Base-by-base conservation (phyloP, 2,329 filamentous ascomycete species). In the Hypocreales sp. region DNA sequence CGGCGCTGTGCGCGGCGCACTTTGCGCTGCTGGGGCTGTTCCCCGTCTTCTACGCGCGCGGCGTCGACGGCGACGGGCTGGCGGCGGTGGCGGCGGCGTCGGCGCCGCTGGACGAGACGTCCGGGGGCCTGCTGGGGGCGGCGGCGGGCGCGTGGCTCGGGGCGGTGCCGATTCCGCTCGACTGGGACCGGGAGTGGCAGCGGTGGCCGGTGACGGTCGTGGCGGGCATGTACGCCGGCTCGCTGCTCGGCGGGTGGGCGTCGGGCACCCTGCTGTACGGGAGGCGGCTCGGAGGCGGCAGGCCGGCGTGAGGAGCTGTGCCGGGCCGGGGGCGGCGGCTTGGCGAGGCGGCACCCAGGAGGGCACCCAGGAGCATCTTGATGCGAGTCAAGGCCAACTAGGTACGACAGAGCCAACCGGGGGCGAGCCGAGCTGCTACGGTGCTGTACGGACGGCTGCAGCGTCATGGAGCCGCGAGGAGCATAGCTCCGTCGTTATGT, bases 131-230 rank as follows among this genome's bases (percentile, higher is more conserved):
- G 8, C 51, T 86, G n/a, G 90, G 90, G 5, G 74, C 73, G 0
- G 58, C 78, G 15, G 42, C 87, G 2, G 90, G 90, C 5, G 83
- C 82, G 22, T 95, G 90, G 90, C 57, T 93, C 22, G 90, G 90
- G 4, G 90, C 90, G 7, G 72, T 95, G 28, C 90, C 92, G 0
- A 95, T 98, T 40, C 90, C 90, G 2, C 60, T 98, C 39, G 90
- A 98, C 50, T 95, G 87, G 87, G 90, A 98, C 50, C 74, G 90
- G n/a, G 84, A 92, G 41, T 98, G 90, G 90, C 90, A 98, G 67
- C 81, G 78, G 51, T 98, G 87, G 80, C 90, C 90, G 0, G 77
- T 95, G 25, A 98, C 90, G 0, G 79, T 98, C 32, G 55, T 95
- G 5, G 73, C 70, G 2, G 90, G 90, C 3, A 64, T 79, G 12